Conservation (phyloP, 2,329 filamentous ascomycete genomes). For the Ramichloridium luteum region DNA sequence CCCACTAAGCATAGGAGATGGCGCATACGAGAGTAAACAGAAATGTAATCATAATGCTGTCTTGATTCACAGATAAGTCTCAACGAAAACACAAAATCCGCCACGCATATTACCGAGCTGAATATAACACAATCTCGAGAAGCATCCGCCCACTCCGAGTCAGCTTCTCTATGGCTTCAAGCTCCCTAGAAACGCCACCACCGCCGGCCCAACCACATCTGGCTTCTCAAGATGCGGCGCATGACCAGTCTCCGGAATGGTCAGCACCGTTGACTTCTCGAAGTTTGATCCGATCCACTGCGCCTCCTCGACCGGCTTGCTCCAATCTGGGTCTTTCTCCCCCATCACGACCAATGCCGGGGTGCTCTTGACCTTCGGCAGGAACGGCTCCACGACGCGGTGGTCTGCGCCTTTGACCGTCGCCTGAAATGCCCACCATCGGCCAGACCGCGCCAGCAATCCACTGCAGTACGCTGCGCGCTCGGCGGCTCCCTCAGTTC, state of each 20-base stretch:
- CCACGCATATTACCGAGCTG: no score
- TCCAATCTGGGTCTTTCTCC: conserved; percentile 6
- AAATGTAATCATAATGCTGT: no score
- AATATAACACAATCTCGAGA: no score
- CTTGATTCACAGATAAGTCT: no score
- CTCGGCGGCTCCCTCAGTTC: not conserved
- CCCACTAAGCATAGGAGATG: no score
- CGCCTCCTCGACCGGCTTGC: conserved; percentile 2
- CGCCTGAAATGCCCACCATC: conserved; percentile 7
- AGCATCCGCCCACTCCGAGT: no score
- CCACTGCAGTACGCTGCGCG: conserved; percentile 1
- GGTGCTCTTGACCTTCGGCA: conserved; percentile 3
- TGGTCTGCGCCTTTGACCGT: conserved; percentile 5
- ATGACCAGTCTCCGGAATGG: conserved; percentile 5
- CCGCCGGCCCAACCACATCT: conserved; percentile 1
- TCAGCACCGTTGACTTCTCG: not conserved
- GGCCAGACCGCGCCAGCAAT: conserved; percentile 3
- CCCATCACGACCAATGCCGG: conserved; percentile 7
- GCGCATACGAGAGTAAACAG: no score
- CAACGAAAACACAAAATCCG: no score
- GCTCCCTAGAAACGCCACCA: conserved; percentile 3
- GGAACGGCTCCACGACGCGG: conserved; percentile 5
- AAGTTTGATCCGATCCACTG: conserved; percentile 6
- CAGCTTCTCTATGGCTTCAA: conserved; percentile 2
- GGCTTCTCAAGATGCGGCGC: conserved; percentile 5